These are phyloP conservation scores for Earliella scabrosa DNA, from an alignment of 1,284 basidiomycete genomes.

Conservation along the genomic window DNA sequence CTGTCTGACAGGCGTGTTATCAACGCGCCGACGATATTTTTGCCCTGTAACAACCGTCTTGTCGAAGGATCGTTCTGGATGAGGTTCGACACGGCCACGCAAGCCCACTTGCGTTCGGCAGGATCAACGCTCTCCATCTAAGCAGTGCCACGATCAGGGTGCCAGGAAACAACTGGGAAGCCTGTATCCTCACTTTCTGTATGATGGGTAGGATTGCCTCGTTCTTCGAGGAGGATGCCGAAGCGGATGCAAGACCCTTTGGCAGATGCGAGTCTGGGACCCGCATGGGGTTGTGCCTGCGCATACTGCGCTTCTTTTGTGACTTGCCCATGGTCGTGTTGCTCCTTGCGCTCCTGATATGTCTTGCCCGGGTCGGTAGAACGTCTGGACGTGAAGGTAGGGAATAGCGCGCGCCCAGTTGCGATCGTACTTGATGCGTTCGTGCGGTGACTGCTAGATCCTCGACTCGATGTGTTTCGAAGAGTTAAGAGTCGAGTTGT, in stretches of 20 bases:
- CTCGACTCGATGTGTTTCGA: no score
- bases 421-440: no score
- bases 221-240: constrained; percentile 72
- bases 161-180: background rate
- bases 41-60: constrained; percentile 84
- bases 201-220: constrained; percentile 85
- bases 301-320: constrained; percentile 80
- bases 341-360: background rate
- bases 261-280: constrained; percentile 91
- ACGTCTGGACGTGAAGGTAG: background rate
- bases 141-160: background rate
- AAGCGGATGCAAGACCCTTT: constrained; percentile 72
- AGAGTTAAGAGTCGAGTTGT: no score
- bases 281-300: constrained; percentile 88
- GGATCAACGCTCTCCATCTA: constrained; percentile 79
- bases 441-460: no score
- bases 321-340: constrained; percentile 80
- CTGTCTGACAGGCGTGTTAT: constrained; percentile 84
- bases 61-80: constrained; percentile 91
- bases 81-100: constrained; percentile 88
- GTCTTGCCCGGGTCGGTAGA: background rate
- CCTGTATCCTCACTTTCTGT: constrained; percentile 67
- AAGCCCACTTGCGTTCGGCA: constrained; percentile 89
- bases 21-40: constrained; percentile 86
- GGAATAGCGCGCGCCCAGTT: background rate